Conservation (phyloP, 108 stramenopile species). For the Pseudonitzschia pungens region DNA sequence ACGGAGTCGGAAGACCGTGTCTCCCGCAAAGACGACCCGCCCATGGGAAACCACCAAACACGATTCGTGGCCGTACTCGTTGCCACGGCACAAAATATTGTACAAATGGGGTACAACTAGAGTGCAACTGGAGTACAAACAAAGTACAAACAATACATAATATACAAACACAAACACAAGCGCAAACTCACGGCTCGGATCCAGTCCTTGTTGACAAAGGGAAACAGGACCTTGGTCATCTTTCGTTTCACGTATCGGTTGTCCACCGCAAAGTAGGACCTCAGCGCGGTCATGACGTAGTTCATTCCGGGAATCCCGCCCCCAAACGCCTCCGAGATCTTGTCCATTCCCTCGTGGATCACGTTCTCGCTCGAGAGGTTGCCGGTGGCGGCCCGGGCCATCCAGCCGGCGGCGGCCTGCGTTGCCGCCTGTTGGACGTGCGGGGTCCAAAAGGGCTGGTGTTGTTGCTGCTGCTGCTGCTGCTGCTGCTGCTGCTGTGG, state of each 20-base stretch:
- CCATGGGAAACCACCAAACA: no score
- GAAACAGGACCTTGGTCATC: slow-evolving; percentile 85
- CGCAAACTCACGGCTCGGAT: slow-evolving; percentile 57
- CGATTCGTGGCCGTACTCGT: no score
- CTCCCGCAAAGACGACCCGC: no score
- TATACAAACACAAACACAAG: no score
- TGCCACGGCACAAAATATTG: no score
- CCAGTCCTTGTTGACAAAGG: slow-evolving; percentile 86
- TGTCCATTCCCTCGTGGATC: slow-evolving; percentile 49
- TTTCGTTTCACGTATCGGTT: slow-evolving; percentile 92
- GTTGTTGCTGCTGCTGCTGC: slow-evolving; percentile 29
- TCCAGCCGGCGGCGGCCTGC: slow-evolving; percentile 46
- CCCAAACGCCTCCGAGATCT: slow-evolving; percentile 35
- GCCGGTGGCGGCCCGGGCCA: slow-evolving; percentile 33
- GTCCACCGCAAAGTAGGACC: slow-evolving; percentile 95
- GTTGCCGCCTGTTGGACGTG: slow-evolving; percentile 45
- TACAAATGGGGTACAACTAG: no score
- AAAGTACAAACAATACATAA: no score
- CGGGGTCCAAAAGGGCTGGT: slow-evolving; percentile 15
- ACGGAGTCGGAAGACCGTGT: no score
- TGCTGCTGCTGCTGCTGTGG: slow-evolving; percentile 30
- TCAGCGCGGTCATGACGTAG: slow-evolving; percentile 60
- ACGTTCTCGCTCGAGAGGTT: slow-evolving; percentile 45
- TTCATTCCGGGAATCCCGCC: slow-evolving; percentile 80
- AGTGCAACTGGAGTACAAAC: no score